A percentile compares a stretch with the other conserved stretches of the same genome.
Evolutionary conservation across 2,329 filamentous ascomycete genomes (phyloP).

Genomic region (Aureobasidium sp.): DNA sequence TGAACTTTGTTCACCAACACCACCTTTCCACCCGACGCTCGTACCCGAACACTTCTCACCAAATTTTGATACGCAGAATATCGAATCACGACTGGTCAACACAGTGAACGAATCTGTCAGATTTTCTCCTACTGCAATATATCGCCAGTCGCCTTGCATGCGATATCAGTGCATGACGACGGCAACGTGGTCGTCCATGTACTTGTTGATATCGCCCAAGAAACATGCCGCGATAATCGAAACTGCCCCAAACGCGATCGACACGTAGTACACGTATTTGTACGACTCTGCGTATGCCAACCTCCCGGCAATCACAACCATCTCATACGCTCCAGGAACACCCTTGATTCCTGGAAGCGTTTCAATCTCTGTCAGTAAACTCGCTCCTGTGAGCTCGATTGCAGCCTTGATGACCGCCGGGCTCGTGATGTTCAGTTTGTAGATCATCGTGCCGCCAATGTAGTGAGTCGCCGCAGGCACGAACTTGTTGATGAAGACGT

Average conservation of each 20-base stretch:
- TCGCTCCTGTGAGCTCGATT: slow-evolving; percentile 48
- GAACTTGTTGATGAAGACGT: slow-evolving; percentile 46
- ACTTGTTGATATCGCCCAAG: slow-evolving; percentile 39
- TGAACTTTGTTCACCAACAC: too few relatives aligned
- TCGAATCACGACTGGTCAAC: too few relatives aligned
- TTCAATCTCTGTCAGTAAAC: slow-evolving; percentile 44
- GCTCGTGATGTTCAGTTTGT: slow-evolving; percentile 45
- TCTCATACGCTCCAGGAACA: slow-evolving; percentile 44
- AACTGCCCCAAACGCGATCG: slow-evolving; percentile 54
- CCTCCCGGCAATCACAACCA: slow-evolving; percentile 50
- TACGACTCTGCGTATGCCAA: slow-evolving; percentile 53
- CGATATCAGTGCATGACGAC: slow-evolving; percentile 20
- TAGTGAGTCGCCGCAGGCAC: slow-evolving; percentile 39
- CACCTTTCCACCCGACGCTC: too few relatives aligned
- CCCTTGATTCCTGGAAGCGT: slow-evolving; percentile 47
- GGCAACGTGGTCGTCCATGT: slow-evolving; percentile 26
- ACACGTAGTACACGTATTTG: slow-evolving; percentile 55
- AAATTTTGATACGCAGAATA: too few relatives aligned
- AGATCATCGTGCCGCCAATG: slow-evolving; percentile 46
- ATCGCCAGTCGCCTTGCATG: too few relatives aligned
- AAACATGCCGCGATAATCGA: slow-evolving; percentile 53
- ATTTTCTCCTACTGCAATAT: too few relatives aligned
- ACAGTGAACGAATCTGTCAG: too few relatives aligned
- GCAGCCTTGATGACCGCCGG: slow-evolving; percentile 41
- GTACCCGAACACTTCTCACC: too few relatives aligned